phyloP scores from a whole-genome alignment of 495 filamentous ascomycete species.

The Entonaema liquescens region DNA sequence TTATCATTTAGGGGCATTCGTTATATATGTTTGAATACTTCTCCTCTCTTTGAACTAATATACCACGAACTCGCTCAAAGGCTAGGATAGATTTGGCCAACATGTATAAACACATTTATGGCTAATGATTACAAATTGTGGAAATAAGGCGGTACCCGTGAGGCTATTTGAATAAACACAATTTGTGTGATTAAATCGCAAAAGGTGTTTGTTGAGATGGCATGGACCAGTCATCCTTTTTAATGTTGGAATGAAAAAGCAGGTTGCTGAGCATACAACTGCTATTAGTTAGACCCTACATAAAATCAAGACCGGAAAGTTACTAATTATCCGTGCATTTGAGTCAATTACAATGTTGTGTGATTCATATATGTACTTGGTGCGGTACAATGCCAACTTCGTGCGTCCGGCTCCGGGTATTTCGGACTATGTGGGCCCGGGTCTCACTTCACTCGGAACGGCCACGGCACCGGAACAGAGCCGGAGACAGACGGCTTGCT shows the following conservation, averaged over 20 bases:
- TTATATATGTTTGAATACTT: conserved; percentile 22
- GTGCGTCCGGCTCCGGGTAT: not conserved
- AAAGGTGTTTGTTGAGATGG: not conserved
- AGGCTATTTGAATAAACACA: conserved; percentile 9
- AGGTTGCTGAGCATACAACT: not conserved
- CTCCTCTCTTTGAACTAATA: conserved; percentile 33
- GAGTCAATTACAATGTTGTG: not conserved
- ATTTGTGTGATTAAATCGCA: not conserved
- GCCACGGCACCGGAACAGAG: not conserved
- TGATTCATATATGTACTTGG: not conserved
- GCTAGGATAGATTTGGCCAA: not conserved
- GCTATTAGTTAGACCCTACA: not conserved
- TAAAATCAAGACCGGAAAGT: not conserved
- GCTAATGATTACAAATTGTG: conserved; percentile 13
- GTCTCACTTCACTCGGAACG: not conserved
- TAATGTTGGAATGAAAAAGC: not conserved
- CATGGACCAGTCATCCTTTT: not conserved
- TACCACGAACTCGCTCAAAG: conserved; percentile 14
- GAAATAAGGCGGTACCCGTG: not conserved
- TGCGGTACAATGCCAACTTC: not conserved
- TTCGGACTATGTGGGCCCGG: not conserved
- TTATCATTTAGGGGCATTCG: conserved; percentile 14
- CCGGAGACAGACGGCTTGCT: not conserved
- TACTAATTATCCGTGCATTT: not conserved
- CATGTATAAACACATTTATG: not conserved